A percentile compares a stretch with the other conserved stretches of the same genome.
Evolutionary conservation across 2,329 filamentous ascomycete species (phyloP).

Genomic region (Truncatella angustata): DNA sequence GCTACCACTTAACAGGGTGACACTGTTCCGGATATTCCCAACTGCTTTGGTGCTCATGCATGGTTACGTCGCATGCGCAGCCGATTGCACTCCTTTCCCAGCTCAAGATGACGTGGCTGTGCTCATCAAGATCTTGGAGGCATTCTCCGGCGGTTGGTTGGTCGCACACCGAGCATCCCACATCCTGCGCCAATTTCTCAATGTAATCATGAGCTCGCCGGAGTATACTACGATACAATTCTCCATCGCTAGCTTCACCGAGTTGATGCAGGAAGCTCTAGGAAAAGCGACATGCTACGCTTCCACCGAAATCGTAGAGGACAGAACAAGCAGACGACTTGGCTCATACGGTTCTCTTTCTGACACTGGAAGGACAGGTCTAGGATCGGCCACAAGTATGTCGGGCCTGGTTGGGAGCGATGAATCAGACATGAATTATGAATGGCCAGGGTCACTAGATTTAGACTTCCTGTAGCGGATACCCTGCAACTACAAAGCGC

Average conservation of each 20-base stretch:
- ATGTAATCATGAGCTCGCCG: slow-evolving; percentile 16
- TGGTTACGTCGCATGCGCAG: slow-evolving; percentile 18
- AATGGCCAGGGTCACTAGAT: slow-evolving; percentile 5
- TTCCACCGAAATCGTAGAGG: slow-evolving; percentile 17
- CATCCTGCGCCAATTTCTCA: slow-evolving; percentile 31
- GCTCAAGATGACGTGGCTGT: slow-evolving; percentile 34
- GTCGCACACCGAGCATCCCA: slow-evolving; percentile 32
- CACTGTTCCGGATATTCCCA: slow-evolving; percentile 37
- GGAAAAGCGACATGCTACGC: slow-evolving; percentile 31
- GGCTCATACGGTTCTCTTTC: not conserved
- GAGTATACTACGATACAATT: slow-evolving; percentile 15
- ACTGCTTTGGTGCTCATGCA: slow-evolving; percentile 37
- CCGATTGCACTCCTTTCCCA: slow-evolving; percentile 21
- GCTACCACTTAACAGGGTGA: slow-evolving; percentile 41
- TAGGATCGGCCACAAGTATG: not conserved
- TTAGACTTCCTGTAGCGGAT: slow-evolving; percentile 11
- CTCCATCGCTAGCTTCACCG: slow-evolving; percentile 17
- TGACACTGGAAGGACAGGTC: not conserved
- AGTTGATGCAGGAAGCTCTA: slow-evolving; percentile 30
- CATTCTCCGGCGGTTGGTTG: slow-evolving; percentile 35
- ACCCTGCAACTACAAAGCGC: too few species aligned
- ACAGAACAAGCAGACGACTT: slow-evolving; percentile 7
- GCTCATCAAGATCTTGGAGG: slow-evolving; percentile 34
- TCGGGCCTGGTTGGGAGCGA: not conserved
- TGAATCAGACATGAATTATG: slow-evolving; percentile 4